Base-by-base conservation (phyloP, 78 protist genomes). In the Goniomonas avonlea region DNA sequence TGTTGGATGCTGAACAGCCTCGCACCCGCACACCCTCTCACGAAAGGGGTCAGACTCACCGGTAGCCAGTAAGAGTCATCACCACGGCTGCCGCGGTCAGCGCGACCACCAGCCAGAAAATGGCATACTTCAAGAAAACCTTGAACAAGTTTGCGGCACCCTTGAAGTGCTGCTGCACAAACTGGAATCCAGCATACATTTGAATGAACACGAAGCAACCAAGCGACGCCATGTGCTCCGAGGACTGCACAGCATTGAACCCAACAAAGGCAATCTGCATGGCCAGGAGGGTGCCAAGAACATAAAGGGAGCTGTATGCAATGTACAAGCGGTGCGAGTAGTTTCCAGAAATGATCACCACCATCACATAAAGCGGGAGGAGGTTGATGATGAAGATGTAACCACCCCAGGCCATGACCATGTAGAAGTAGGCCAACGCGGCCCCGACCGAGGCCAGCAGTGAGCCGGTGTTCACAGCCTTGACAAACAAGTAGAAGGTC, bases 371-470 rank as follows among this genome's bases (percentile, higher is more conserved):
- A 68, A 53, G 15, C 9, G 66, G 75, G 27, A 68, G 9, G 32
- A 40, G 39, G 45, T 80, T 70, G 83, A 91, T 87, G 70, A 98
- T 87, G 90, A 95, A 96, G n/a, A 96, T 91, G 69, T 98, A 96
- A 48, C 99, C 99, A 5, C 99, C 99, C 99, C 99, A 96, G 7
- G 98, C 86, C 45, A 86, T 43, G 11, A 89, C 98, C 95, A 89
- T 86, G 79, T 73, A 83, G 31, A 88, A 84, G 89, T 94, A 96
- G 15, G 94, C 92, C 18, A 91, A 66, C 40, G 92, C 83, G 29
- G 92, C 60, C 34, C 63, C 7, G 15, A 75, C 82, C 31, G 91
- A 38, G 78, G 85, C 73, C 41, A 77, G 34, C 74, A 90, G 17
- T 13, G 93, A 65, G n/a, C 98, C 96, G 21, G 92, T 90, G 77